Evolutionary conservation across 2,329 filamentous ascomycete genomes (phyloP).

Genomic region (Alternaria atra): DNA sequence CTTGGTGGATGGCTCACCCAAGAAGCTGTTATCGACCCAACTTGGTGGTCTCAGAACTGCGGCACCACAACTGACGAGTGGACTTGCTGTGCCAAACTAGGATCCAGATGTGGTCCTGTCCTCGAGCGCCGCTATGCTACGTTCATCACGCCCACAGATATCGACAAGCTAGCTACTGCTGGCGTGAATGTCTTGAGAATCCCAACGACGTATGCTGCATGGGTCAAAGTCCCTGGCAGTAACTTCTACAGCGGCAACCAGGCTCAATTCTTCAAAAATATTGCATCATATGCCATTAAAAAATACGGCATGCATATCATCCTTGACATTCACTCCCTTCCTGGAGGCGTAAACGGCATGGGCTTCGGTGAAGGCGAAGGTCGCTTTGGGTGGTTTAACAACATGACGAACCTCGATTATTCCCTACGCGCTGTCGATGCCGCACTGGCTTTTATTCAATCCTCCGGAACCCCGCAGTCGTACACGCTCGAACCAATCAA

Average conservation of each 20-base stretch:
- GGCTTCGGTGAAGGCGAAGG: conserved; percentile 29
- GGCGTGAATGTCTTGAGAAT: conserved; percentile 49
- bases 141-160: conserved; percentile 41
- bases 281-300: conserved; percentile 49
- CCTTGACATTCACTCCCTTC: conserved; percentile 46
- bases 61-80: conserved; percentile 46
- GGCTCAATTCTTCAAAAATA: conserved; percentile 35
- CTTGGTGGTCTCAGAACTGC: conserved; percentile 36
- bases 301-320: conserved; percentile 50
- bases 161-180: conserved; percentile 45
- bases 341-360: conserved; percentile 44
- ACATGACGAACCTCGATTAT: conserved; percentile 45
- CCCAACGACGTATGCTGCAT: conserved; percentile 50
- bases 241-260: conserved; percentile 49
- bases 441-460: conserved; percentile 45
- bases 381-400: conserved; percentile 50
- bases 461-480: conserved; percentile 36
- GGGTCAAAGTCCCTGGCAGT: conserved; percentile 47
- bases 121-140: conserved; percentile 43
- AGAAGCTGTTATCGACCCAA: conserved; percentile 39
- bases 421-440: conserved; percentile 45
- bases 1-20: conserved; percentile 49
- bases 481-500: conserved; percentile 53
- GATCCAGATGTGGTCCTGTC: conserved; percentile 38
- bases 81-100: conserved; percentile 44